Conservation (phyloP, 2,329 filamentous ascomycete species). For the Arthrinium phaeospermum region DNA sequence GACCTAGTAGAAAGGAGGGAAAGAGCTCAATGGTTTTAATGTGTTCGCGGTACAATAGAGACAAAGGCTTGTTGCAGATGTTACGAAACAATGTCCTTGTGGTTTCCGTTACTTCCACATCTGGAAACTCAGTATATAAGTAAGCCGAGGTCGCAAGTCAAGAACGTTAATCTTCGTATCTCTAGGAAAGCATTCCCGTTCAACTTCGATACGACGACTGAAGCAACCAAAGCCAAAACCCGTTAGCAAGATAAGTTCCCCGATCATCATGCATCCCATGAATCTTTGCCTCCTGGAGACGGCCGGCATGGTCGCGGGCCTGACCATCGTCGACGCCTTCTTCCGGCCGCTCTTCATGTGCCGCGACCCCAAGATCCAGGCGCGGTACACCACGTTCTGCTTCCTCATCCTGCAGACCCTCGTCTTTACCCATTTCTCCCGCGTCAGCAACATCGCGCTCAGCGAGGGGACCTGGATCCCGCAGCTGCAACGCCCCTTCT, state of each 20-base stretch:
- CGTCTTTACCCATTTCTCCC: not conserved
- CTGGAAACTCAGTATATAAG: not conserved
- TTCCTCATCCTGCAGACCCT: not conserved
- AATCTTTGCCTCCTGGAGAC: not conserved
- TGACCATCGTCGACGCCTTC: not conserved
- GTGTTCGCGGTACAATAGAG: no score
- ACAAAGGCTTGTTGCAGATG: not conserved
- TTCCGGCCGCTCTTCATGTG: not conserved
- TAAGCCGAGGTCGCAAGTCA: not conserved
- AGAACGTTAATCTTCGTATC: rapidly evolving
- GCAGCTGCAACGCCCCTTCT: not conserved
- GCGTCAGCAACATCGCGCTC: not conserved
- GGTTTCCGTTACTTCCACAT: rapidly evolving
- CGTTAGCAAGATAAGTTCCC: not conserved
- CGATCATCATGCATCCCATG: no score
- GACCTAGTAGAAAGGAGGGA: no score
- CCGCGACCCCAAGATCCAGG: not conserved
- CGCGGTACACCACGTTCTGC: not conserved
- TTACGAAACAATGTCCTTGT: not conserved
- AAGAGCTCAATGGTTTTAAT: no score
- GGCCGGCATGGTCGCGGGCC: not conserved
- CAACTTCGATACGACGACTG: not conserved
- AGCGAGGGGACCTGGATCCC: not conserved
- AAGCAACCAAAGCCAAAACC: not conserved
- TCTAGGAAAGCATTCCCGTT: not conserved